phyloP scores from a whole-genome alignment of 2,329 filamentous ascomycete genomes.

The Fusarium hostae region DNA sequence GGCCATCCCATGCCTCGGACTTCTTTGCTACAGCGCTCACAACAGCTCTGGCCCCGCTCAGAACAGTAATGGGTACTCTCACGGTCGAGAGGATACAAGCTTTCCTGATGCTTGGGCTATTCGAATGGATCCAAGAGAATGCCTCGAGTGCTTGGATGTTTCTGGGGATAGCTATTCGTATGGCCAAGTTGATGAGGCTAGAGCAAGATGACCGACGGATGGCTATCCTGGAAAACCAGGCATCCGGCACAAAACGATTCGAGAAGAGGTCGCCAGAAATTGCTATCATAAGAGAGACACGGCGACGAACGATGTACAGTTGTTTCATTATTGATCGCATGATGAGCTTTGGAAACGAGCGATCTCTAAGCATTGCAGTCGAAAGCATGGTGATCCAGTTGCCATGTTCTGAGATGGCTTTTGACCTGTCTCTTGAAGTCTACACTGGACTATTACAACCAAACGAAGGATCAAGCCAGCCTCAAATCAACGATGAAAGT shows the following conservation, averaged over 20 bases:
- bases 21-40: conserved; percentile 9
- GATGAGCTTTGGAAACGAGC: conserved; percentile 71
- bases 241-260: neutral
- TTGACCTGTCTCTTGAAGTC: conserved; percentile 70
- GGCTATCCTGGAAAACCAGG: neutral
- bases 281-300: conserved; percentile 50
- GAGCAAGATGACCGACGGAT: conserved; percentile 14
- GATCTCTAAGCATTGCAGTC: conserved; percentile 67
- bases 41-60: conserved; percentile 5
- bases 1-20: neutral
- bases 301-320: conserved; percentile 78
- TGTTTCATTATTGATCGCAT: conserved; percentile 79
- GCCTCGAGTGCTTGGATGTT: conserved; percentile 6
- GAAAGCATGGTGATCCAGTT: conserved; percentile 45
- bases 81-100: conserved; percentile 3
- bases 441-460: conserved; percentile 59
- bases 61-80: neutral
- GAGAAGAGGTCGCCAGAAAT: neutral
- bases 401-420: conserved; percentile 53
- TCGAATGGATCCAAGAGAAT: conserved; percentile 9
- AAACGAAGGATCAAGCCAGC: conserved; percentile 29
- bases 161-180: conserved; percentile 1
- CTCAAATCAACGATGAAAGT: conserved; percentile 55
- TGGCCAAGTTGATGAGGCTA: conserved; percentile 10
- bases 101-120: conserved; percentile 15